Base-by-base conservation (phyloP, 257 asterid genomes). In the Solanum sejunctum region DNA sequence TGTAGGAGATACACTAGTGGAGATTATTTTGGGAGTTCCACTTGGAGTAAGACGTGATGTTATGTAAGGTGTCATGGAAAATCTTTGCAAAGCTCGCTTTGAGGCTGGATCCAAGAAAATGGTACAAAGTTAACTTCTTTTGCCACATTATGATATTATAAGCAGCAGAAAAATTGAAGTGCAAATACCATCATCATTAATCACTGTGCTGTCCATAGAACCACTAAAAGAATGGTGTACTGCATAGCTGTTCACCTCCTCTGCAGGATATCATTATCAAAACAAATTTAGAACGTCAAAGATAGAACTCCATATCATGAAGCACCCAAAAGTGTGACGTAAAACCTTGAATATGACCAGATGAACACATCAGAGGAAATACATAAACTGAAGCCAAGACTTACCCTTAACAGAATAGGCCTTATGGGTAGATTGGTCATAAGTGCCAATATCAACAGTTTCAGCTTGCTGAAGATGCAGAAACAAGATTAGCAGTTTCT, bases 381-480 rank as follows among this genome's bases (percentile, higher is more conserved):
- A 73, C n/a, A 73, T 15, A 54, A 43, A 75, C 16, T 17, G 67
- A 64, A 82, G 83, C 77, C 81, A 45, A 82, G 83, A 84, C 82
- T 86, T 94, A 92, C 98, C 97, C 85, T 84, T 90, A 9, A 87
- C 64, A 55, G 92, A 78, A 88, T 90, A 83, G 69, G 91, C 85
- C 88, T 88, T 96, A 41, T 93, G 91, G 72, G 78, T 86, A n/a
- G 93, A 87, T 78, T 93, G 97, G 90, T 93, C 99, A 69, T 93
- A 94, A 84, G 97, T 94, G 86, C 94, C 96, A 67, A 94, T 95
- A 89, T 94, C 99, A 81, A 96, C 98, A 64, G 95, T 89, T 88
- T 90, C 94, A 63, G 98, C 84, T 70, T 77, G 96, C 88, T 89
- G 89, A 84, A 80, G 89, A 87, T n/a, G 84, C 56, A 86, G 77